Percentiles rank a stretch among this genome's conserved stretches.
These are phyloP conservation scores for Hypoxylon sp. DNA, from an alignment of 2,329 filamentous ascomycete species.

Conservation along the genomic window DNA sequence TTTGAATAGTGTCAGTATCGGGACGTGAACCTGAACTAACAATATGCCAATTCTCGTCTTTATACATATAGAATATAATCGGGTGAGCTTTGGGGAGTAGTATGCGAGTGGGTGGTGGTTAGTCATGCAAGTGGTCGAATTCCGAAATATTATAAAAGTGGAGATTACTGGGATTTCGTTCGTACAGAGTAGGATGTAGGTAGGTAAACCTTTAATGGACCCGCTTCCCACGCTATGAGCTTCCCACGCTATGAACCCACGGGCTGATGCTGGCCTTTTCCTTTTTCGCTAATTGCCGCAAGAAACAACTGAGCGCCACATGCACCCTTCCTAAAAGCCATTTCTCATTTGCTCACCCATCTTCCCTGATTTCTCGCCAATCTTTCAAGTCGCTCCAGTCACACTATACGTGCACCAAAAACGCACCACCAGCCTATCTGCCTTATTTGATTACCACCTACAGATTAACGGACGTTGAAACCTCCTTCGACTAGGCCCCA, in stretches of 20 bases:
- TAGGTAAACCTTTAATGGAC: neutral
- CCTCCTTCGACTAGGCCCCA: constrained; percentile 7
- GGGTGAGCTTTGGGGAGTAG: constrained; percentile 6
- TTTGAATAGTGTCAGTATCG: neutral
- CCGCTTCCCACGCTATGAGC: neutral
- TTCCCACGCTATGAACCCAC: constrained; percentile 9
- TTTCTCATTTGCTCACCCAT: constrained; percentile 25
- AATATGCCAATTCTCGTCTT: neutral
- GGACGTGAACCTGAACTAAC: neutral
- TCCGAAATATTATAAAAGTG: constrained; percentile 30
- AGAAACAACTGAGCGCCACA: constrained; percentile 11
- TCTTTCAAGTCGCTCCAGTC: constrained; percentile 23
- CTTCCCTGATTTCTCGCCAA: constrained; percentile 36
- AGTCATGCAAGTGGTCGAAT: constrained; percentile 7
- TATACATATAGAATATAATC: neutral
- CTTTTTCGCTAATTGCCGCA: constrained; percentile 20
- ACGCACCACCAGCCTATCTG: constrained; percentile 19
- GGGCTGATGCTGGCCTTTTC: no score
- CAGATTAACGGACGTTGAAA: constrained; percentile 19
- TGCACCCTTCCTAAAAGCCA: constrained; percentile 33
- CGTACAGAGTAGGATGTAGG: neutral
- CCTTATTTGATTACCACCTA: constrained; percentile 37
- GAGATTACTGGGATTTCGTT: constrained; percentile 3
- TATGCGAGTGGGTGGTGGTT: constrained; percentile 17
- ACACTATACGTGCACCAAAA: constrained; percentile 23